Conservation (phyloP, 805 yeast species). For the Lipomyces orientalis region DNA sequence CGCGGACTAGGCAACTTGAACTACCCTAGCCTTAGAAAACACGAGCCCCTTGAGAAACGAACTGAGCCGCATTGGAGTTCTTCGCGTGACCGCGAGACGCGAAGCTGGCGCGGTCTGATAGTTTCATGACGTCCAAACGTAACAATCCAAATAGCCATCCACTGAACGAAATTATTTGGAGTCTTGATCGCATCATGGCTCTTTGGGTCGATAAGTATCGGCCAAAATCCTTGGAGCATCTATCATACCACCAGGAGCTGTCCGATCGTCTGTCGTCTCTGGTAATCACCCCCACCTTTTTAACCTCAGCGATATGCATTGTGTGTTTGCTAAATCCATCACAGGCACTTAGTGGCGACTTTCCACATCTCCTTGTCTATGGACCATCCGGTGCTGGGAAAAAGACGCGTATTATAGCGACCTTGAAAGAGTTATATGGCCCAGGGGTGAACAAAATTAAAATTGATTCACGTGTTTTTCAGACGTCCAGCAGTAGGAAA, state of each 20-base stretch:
- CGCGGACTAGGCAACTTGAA: too few relatives aligned
- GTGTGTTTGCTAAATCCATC: slow-evolving; percentile 1
- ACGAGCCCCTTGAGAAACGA: neutral
- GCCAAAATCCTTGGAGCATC: slow-evolving; percentile 67
- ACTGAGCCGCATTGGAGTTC: neutral
- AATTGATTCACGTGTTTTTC: slow-evolving; percentile 86
- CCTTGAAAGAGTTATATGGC: slow-evolving; percentile 82
- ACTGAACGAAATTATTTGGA: neutral
- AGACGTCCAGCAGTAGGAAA: slow-evolving; percentile 68
- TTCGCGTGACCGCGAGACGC: neutral
- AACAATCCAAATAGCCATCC: neutral
- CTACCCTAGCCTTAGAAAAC: neutral
- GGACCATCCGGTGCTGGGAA: slow-evolving; percentile 99
- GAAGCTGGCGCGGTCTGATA: neutral
- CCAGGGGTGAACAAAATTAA: slow-evolving; percentile 79
- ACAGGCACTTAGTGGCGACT: slow-evolving; percentile 70
- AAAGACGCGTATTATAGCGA: slow-evolving; percentile 86
- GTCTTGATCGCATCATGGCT: slow-evolving; percentile 60
- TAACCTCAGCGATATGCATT: slow-evolving; percentile 28
- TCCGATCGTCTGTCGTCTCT: slow-evolving; percentile 68
- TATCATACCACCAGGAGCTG: slow-evolving; percentile 71
- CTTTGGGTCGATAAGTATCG: slow-evolving; percentile 97
- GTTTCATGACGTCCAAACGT: neutral
- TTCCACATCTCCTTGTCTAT: slow-evolving; percentile 89
- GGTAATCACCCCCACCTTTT: slow-evolving; percentile 40